Evolutionary conservation across 805 yeast species (phyloP), one percentile per base, ranked within the genome.

Genomic region (Wilhelminamyces savonicus): DNA sequence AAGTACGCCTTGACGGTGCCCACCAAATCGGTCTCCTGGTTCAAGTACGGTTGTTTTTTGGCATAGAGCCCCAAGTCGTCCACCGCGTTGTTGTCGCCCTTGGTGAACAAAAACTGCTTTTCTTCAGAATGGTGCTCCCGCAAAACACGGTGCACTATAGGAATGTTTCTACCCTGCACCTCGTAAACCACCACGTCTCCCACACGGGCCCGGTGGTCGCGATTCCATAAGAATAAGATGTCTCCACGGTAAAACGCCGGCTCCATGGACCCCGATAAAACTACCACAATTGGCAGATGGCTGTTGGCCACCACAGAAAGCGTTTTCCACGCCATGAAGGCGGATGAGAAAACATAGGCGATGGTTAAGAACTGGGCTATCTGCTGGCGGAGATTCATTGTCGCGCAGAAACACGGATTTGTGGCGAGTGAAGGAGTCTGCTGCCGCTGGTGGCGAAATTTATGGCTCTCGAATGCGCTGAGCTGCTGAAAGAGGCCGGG

Each of bases 181-280:
- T 92, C 87, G 52, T 92, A 92, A 5, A 92, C 97, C 10, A 92
- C 97, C 15, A 92, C 69, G 47, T 92, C 98, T 14, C 98, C 98
- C 1, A 88, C 92, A 26, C 74, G 63, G 13, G 78, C 76, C 18
- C 56, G 53, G 13, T 59, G 48, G 32, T 81, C 77, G 42, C 97
- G 69, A 57, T 92, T 92, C 95, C 95, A 88, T 33, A 92, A 64
- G 47, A 92, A 79, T 37, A 92, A 62, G 12, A 92, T 80, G 53
- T 92, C 98, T 29, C 98, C 98, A 59, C 98, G 75, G 59, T 92
- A 97, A 70, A 92, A 92, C 2, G 98, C 98, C 2, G 98, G 98
- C 55, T 92, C 98, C 98, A 92, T 92, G 2, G 97, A 90, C 5
- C 98, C 98, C 1, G 97, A 87, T 28, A 92, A 72, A 7, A 92